Base-by-base conservation (phyloP, 2,329 filamentous ascomycete genomes). In the Cadophora gregata region DNA sequence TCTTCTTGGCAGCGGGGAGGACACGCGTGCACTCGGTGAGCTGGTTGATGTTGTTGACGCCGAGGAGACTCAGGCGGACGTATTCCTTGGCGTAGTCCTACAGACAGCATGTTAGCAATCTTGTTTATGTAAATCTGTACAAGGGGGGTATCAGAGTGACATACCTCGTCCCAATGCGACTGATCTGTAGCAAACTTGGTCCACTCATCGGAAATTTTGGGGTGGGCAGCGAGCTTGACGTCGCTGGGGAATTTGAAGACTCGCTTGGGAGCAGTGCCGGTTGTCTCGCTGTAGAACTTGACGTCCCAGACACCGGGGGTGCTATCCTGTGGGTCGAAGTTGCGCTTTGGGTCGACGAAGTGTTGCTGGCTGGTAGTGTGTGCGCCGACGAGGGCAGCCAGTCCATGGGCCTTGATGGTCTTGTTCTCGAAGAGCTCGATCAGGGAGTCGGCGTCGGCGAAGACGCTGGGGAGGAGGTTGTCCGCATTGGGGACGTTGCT, bases 11-110 rank as follows among this genome's bases (percentile, higher is more conserved):
- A 0, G 78, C 68, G 6, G 81, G 85, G 10, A 87, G 75, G 2
- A 83, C 83, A 70, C 82, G 81, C 10, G 83, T 85, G 79, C 85
- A 87, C 69, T 87, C 85, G 19, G 80, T 83, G 51, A 87, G 76
- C 25, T 78, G 75, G 74, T 87, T 86, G 75, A 87, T 83, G 72
- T 86, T 86, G 71, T 84, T 80, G 16, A 87, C 84, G 3, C 85
- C 85, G 12, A 88, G 80, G 2, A 87, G 76, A 36, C 81, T 84
- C 45, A 88, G 78, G 25, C 84, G 83, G 53, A 85, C 79, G 70
- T 87, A 87, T 14, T 83, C 84, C 42, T 79, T 78, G 1, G 84
- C 80, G 63, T 85, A 87, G 53, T 82, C 84, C 80, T 82, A 29
- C 51, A 21, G 53, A 29, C 58, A 55, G 65, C n/a, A 14, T 63